Evolutionary conservation across 306 rosid genomes (phyloP).

Genomic region (Trichosanthes cucumerina): DNA sequence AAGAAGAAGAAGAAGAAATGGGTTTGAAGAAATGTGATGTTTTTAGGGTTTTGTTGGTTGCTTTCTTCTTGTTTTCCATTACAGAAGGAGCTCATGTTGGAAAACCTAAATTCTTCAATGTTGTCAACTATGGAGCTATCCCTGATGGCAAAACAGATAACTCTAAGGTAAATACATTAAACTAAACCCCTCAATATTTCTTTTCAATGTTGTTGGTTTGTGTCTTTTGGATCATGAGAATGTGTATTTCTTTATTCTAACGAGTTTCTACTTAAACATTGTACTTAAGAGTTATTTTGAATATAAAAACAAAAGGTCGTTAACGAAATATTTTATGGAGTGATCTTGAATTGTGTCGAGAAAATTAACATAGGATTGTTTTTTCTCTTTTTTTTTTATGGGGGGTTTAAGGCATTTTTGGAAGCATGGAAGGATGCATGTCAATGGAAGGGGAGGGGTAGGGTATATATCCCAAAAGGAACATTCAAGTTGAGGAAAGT

Average conservation of each 20-base stretch:
- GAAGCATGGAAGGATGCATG: conserved; percentile 33
- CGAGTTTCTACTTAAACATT: neutral
- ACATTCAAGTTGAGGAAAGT: conserved; percentile 23
- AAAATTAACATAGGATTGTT: neutral
- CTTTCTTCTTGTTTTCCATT: conserved; percentile 10
- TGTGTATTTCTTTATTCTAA: no score
- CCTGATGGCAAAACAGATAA: conserved; percentile 21
- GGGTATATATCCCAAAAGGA: conserved; percentile 32
- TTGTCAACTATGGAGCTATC: conserved; percentile 19
- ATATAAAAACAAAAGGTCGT: neutral
- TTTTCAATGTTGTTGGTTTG: no score
- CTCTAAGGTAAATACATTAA: conserved; percentile 11
- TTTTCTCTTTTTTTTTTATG: no score
- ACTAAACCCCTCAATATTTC: neutral
- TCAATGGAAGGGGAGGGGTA: conserved; percentile 21
- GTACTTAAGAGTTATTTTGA: neutral
- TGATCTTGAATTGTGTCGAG: no score
- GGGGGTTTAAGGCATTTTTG: conserved; percentile 23
- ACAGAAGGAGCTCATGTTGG: conserved; percentile 5
- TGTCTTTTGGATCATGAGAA: no score
- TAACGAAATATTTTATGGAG: no score
- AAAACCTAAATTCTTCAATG: conserved; percentile 15
- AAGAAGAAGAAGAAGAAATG: conserved; percentile 7
- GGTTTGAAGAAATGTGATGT: neutral
- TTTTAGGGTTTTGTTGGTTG: neutral